phyloP scores from a whole-genome alignment of 768 basidiomycete genomes.

The Calocybe cyanea region DNA sequence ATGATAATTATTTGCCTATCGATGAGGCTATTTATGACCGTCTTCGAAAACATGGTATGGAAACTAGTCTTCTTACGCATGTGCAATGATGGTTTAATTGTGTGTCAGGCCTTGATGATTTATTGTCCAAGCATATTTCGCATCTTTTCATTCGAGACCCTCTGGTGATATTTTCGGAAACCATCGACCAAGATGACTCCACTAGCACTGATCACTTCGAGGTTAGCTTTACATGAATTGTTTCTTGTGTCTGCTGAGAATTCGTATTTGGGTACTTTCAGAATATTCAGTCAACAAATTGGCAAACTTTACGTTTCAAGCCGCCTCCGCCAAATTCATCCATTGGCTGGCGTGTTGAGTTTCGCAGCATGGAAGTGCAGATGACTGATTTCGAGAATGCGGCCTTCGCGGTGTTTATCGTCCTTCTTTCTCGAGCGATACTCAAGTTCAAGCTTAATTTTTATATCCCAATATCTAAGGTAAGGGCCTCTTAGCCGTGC shows the following conservation, averaged over 20 bases:
- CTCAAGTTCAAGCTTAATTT: slow-evolving; percentile 89
- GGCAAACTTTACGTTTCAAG: slow-evolving; percentile 99
- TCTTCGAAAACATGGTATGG: slow-evolving; percentile 71
- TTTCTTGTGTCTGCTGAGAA: neutral
- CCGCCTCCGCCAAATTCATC: slow-evolving; percentile 90
- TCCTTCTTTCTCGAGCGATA: slow-evolving; percentile 91
- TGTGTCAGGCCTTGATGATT: slow-evolving; percentile 70
- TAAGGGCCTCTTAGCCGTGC: no score
- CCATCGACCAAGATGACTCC: slow-evolving; percentile 86
- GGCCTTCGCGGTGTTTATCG: slow-evolving; percentile 91
- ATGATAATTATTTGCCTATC: slow-evolving; percentile 80
- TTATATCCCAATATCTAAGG: slow-evolving; percentile 97
- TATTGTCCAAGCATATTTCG: slow-evolving; percentile 87
- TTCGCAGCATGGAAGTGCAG: slow-evolving; percentile 98
- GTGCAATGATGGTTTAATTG: neutral
- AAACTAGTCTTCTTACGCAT: neutral
- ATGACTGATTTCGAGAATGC: slow-evolving; percentile 99
- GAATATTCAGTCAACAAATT: slow-evolving; percentile 99
- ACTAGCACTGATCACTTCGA: slow-evolving; percentile 94
- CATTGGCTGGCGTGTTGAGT: slow-evolving; percentile 98
- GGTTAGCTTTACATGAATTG: slow-evolving; percentile 35
- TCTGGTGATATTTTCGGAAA: slow-evolving; percentile 91
- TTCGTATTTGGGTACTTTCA: slow-evolving; percentile 25
- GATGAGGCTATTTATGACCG: slow-evolving; percentile 72
- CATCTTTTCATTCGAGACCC: slow-evolving; percentile 98